These are phyloP conservation scores for Lepraria neglecta DNA, from an alignment of 495 filamentous ascomycete genomes.

Conservation along the genomic window DNA sequence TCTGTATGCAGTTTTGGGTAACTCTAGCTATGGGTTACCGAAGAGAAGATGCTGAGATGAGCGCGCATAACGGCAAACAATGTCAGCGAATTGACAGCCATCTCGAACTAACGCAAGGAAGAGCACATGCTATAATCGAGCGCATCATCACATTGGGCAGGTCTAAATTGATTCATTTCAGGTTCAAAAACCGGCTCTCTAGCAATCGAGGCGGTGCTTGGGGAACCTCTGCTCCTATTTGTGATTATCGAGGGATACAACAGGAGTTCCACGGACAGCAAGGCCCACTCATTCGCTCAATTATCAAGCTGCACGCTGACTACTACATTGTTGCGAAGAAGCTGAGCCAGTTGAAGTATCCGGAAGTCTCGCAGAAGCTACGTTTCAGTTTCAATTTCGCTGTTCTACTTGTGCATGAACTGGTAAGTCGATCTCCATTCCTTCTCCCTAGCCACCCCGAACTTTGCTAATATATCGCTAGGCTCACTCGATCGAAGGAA, in stretches of 20 bases:
- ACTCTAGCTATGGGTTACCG: conserved; percentile 25
- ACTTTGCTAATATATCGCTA: neutral
- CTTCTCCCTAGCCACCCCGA: neutral
- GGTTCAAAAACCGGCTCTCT: conserved; percentile 19
- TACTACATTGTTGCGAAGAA: conserved; percentile 27
- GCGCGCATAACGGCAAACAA: conserved; percentile 14
- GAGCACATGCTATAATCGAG: conserved; percentile 18
- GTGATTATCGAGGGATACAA: conserved; percentile 21
- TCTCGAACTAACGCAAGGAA: conserved; percentile 22
- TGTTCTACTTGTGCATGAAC: conserved; percentile 26
- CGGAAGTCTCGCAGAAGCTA: conserved; percentile 27
- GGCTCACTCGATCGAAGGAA: conserved; percentile 27
- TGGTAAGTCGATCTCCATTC: neutral
- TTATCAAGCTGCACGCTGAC: conserved; percentile 24
- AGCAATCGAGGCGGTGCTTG: conserved; percentile 11
- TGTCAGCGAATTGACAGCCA: conserved; percentile 26
- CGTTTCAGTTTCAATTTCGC: conserved; percentile 28
- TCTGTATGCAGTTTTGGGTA: conserved; percentile 30
- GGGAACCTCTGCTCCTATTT: conserved; percentile 21
- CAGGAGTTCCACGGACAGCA: conserved; percentile 12
- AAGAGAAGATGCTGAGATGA: conserved; percentile 24
- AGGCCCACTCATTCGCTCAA: conserved; percentile 19
- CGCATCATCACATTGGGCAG: conserved; percentile 22
- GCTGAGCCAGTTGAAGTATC: conserved; percentile 25
- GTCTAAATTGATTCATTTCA: conserved; percentile 24